phyloP scores from a whole-genome alignment of 768 basidiomycete species.

The Termitomyces sp. region DNA sequence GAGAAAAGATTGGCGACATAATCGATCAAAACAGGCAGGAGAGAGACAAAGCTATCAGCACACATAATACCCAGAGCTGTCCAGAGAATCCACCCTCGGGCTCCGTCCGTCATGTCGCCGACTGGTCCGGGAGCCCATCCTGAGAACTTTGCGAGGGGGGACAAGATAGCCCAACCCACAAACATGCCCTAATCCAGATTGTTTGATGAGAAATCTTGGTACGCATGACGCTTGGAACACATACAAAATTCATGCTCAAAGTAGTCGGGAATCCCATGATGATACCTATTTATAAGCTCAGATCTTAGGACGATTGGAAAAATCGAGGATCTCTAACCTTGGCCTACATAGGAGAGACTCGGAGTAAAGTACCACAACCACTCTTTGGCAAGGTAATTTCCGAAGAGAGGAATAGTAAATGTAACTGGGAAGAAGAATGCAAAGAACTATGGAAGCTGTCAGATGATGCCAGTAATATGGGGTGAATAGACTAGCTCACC shows the following conservation, averaged over 20 bases:
- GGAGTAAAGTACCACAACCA: conserved; percentile 97
- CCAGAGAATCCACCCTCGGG: conserved; percentile 99
- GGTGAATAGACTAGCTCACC: conserved; percentile 39
- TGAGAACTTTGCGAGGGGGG: conserved; percentile 73
- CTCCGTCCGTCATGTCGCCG: conserved; percentile 79
- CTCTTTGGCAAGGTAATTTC: conserved; percentile 72
- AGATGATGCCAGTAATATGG: conserved; percentile 1
- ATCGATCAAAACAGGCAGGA: conserved; percentile 69
- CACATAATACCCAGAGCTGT: conserved; percentile 94
- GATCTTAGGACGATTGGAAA: neutral
- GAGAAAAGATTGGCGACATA: conserved; percentile 35
- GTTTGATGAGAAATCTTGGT: conserved; percentile 1
- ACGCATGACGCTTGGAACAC: conserved; percentile 14
- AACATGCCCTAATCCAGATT: conserved; percentile 75
- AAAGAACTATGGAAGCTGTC: conserved; percentile 48
- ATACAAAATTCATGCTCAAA: conserved; percentile 85
- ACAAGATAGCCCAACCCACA: conserved; percentile 94
- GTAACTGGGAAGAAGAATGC: conserved; percentile 89
- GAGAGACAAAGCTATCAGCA: conserved; percentile 83
- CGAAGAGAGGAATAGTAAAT: conserved; percentile 85
- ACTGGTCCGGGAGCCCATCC: conserved; percentile 97
- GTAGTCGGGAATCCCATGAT: conserved; percentile 98
- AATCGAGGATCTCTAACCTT: conserved; percentile 47
- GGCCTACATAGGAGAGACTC: conserved; percentile 88
- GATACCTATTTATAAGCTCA: conserved; percentile 50